These are phyloP conservation scores for Pythium aphanidermatum DNA, from an alignment of 352 stramenopile genomes.

Conservation along the genomic window DNA sequence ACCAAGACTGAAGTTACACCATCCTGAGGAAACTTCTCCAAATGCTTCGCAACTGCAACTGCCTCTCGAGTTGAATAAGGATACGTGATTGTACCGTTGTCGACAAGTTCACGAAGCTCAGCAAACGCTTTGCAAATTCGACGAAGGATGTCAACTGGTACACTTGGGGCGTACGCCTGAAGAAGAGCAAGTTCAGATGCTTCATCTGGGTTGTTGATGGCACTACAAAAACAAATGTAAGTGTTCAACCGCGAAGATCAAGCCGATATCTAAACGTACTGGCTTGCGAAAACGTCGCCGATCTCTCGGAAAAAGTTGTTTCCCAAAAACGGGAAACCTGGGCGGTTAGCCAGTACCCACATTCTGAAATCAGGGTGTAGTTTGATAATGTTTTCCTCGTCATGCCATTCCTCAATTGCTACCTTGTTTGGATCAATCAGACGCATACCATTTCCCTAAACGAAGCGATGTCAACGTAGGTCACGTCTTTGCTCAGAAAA, in stretches of 20 bases:
- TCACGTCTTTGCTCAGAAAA: neutral
- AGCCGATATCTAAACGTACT: conserved; percentile 65
- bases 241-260: too few relatives aligned
- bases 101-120: conserved; percentile 84
- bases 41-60: conserved; percentile 92
- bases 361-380: conserved; percentile 92
- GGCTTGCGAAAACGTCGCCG: conserved; percentile 91
- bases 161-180: conserved; percentile 83
- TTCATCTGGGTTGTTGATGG: conserved; percentile 89
- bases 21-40: conserved; percentile 91
- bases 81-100: conserved; percentile 90
- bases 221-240: too few relatives aligned
- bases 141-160: conserved; percentile 68
- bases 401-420: conserved; percentile 47
- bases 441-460: conserved; percentile 82
- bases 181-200: conserved; percentile 90
- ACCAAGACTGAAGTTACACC: conserved; percentile 75
- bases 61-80: conserved; percentile 93
- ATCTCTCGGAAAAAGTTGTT: conserved; percentile 96
- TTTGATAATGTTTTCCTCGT: conserved; percentile 77
- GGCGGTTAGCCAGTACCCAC: conserved; percentile 93
- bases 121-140: conserved; percentile 86
- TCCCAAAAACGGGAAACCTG: conserved; percentile 95
- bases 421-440: conserved; percentile 72
- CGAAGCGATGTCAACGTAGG: neutral